Evolutionary conservation across 1,139 yeast species (phyloP), one percentile per base, ranked within the genome.

Genomic region (Saccharomyces pastorianus): DNA sequence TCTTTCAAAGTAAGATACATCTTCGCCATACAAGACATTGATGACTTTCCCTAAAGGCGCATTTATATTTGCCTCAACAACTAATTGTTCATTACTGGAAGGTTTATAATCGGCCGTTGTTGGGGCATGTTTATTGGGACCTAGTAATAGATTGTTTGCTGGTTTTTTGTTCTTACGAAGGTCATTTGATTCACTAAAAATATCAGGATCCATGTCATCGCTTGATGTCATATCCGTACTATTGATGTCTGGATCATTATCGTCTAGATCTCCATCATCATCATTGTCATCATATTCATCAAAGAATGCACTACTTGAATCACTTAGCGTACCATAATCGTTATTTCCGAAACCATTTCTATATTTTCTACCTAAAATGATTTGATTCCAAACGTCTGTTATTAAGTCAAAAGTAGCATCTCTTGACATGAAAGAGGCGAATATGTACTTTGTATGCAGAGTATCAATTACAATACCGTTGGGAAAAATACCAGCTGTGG

Each of bases 1-100:
- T 2, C 73, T 73, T 51, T 78, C 74, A 58, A 78, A 73, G 66
- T 82, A 81, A 0, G 79, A 66, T 1, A 81, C 74, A 64, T 90
- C 88, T 23, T 80, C 76, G 8, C 98, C 98, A 71, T 84, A 91
- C 49, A 93, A 60, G 28, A 88, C 61, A 47, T 75, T 74, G 59
- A 76, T 88, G 0, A 90, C 83, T 8, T 79, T 85, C 1, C 96
- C 96, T 13, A 91, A 61, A 0, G 98, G 97, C 0, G 95, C 96
- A 50, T 76, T 72, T 46, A 90, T 71, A 0, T 74, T 73, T 26
- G 82, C 85, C 48, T 86, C 88, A 6, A 76, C 69, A 46, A 91
- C 78, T 49, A 82, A 76, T 26, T 82, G 82, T 59, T 90, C 96
- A 28, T 76, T 79, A 1, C 80, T 66, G 8, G 76, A 79, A 48